These are phyloP conservation scores for Petunia axillaris DNA, from an alignment of 257 asterid species.

Conservation along the genomic window DNA sequence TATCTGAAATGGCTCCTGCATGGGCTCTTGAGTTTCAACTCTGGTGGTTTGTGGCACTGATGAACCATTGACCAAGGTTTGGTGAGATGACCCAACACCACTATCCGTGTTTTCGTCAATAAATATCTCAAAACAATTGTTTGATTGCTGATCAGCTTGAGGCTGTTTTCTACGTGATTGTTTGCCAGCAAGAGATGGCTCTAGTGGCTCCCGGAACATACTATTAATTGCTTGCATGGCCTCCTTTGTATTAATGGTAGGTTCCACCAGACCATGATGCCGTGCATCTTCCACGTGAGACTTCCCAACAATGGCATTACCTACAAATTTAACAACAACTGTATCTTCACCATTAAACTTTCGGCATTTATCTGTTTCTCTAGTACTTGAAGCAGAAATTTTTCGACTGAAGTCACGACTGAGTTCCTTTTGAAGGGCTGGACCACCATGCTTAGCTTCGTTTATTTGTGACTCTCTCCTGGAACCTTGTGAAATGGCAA, in stretches of 20 bases:
- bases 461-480: slow-evolving; percentile 32
- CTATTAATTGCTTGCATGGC: slow-evolving; percentile 80
- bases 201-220: slow-evolving; percentile 86
- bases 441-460: slow-evolving; percentile 32
- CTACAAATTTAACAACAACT: slow-evolving; percentile 63
- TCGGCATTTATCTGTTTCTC: slow-evolving; percentile 37
- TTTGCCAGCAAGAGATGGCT: slow-evolving; percentile 56
- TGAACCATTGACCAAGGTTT: slow-evolving; percentile 36
- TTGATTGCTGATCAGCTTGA: slow-evolving; percentile 34
- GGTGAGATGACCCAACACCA: slow-evolving; percentile 34
- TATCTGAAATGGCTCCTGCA: slow-evolving; percentile 61
- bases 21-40: slow-evolving; percentile 42
- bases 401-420: slow-evolving; percentile 28
- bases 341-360: slow-evolving; percentile 51
- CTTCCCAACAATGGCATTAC: slow-evolving; percentile 72
- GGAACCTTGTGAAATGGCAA: slow-evolving; percentile 33
- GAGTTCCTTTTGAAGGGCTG: slow-evolving; percentile 29
- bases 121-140: slow-evolving; percentile 49
- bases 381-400: slow-evolving; percentile 26
- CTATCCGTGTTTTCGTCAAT: slow-evolving; percentile 51
- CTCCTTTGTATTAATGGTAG: slow-evolving; percentile 82
- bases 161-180: slow-evolving; percentile 41
- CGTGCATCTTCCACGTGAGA: slow-evolving; percentile 76
- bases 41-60: slow-evolving; percentile 27
- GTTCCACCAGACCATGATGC: slow-evolving; percentile 94